Base-by-base conservation (phyloP, 441 rosid genomes). In the Metrosideros polymorpha region DNA sequence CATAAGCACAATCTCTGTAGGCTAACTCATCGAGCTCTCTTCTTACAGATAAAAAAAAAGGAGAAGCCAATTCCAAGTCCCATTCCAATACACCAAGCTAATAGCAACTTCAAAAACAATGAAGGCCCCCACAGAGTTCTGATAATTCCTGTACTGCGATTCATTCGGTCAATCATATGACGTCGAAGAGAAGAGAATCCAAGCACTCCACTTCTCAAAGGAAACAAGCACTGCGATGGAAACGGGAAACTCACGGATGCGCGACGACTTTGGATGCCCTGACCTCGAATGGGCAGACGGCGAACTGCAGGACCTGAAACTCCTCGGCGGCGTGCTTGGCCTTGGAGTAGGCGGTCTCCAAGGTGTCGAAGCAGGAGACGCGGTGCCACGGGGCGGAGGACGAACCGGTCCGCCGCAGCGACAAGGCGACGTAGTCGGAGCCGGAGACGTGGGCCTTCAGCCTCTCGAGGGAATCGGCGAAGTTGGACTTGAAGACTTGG, bases 361-460 rank as follows among this genome's bases (percentile, higher is more conserved):
- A 85, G 8, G 97, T 91, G 87, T 97, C 98, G 76, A 94, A 91
- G 85, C 97, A 87, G 88, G 95, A 93, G 86, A 93, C 84, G 42
- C 96, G 95, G 87, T 96, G 98, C 99, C 99, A 97, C 15, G 96
- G 84, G 88, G 98, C 88, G 86, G 97, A 91, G 90, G 88, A 90
- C 32, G 95, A 93, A 85, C 98, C 99, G 43, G 96, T 94, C 86
- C 86, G 93, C 85, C 91, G 93, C 87, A 97, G 89, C 29, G 94
- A 95, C 82, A 97, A 85, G 75, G 98, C 96, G 54, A 96, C 82
- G 92, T 92, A 94, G 86, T 97, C 96, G 54, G 96, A 94, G 83
- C 88, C 57, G 76, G 92, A 89, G 82, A 96, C 89, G 84, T 92
- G 93, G 86, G 94, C 57, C 85, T 91, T 92, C 83, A 97, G 57